Conservation (phyloP, 768 basidiomycete species). For the Naganishia vaughanmartiniae region DNA sequence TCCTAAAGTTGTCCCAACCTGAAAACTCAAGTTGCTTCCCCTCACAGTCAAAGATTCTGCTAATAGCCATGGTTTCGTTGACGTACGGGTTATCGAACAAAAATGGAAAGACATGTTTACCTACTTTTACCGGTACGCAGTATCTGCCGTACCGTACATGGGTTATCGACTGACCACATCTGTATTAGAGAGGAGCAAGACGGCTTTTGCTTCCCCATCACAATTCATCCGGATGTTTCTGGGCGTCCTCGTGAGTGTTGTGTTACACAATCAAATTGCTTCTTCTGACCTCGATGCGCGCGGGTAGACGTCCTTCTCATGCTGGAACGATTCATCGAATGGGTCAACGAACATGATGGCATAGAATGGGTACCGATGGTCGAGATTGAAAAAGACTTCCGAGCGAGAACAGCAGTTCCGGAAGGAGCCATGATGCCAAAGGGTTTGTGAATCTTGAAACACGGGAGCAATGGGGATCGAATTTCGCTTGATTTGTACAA, state of each 20-base stretch:
- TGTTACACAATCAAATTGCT: background rate
- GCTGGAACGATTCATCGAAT: constrained; percentile 74
- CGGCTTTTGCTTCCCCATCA: constrained; percentile 62
- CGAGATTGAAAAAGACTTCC: constrained; percentile 66
- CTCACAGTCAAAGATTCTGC: constrained; percentile 52
- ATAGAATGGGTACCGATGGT: constrained; percentile 71
- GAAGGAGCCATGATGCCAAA: constrained; percentile 62
- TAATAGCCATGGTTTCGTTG: constrained; percentile 77
- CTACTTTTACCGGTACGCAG: constrained; percentile 62
- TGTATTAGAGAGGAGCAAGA: constrained; percentile 36
- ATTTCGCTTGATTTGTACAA: background rate
- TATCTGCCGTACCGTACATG: constrained; percentile 38
- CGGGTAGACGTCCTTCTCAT: constrained; percentile 71
- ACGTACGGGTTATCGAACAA: constrained; percentile 64
- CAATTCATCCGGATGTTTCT: constrained; percentile 74
- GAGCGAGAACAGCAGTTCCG: constrained; percentile 58
- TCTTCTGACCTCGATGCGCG: background rate
- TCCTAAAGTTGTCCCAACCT: no score
- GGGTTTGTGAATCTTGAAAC: constrained; percentile 47
- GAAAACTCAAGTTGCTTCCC: background rate
- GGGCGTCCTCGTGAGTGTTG: constrained; percentile 55
- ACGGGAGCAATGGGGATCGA: no score
- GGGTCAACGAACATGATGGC: constrained; percentile 67
- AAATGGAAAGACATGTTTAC: constrained; percentile 74
- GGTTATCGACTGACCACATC: background rate